These are phyloP conservation scores for Aureoboletus auriporus DNA, from an alignment of 768 basidiomycete species.

Conservation along the genomic window DNA sequence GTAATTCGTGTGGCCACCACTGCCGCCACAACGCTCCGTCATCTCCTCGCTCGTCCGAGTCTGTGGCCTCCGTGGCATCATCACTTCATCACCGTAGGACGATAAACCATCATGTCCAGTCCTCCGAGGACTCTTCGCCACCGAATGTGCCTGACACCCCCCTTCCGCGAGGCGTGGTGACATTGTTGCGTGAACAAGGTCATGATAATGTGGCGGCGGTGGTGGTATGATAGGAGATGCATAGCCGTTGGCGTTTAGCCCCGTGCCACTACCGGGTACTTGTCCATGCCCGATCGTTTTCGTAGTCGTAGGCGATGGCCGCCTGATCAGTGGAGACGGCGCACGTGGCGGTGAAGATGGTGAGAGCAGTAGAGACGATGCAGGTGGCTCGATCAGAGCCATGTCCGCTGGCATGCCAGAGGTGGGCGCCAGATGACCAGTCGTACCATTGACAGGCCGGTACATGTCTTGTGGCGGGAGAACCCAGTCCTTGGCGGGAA, in stretches of 20 bases:
- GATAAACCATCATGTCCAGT: slow-evolving; percentile 11
- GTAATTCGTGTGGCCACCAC: neutral
- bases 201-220: slow-evolving; percentile 19
- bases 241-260: slow-evolving; percentile 7
- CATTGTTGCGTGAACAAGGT: slow-evolving; percentile 1
- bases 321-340: slow-evolving; percentile 9
- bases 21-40: slow-evolving; percentile 1
- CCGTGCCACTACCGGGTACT: neutral
- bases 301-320: slow-evolving; percentile 13
- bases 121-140: slow-evolving; percentile 15
- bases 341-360: slow-evolving; percentile 11
- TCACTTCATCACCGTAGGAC: neutral
- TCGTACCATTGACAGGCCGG: slow-evolving; percentile 1
- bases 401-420: slow-evolving; percentile 1
- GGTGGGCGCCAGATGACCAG: slow-evolving; percentile 1
- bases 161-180: slow-evolving; percentile 22
- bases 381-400: slow-evolving; percentile 6
- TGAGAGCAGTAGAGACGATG: slow-evolving; percentile 11
- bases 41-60: slow-evolving; percentile 9
- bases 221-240: slow-evolving; percentile 8
- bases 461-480: slow-evolving; percentile 11
- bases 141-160: slow-evolving; percentile 22
- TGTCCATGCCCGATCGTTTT: slow-evolving; percentile 9
- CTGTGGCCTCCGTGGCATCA: slow-evolving; percentile 5
- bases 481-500: slow-evolving; percentile 19